Evolutionary conservation across 805 yeast genomes (phyloP).

Genomic region (Soucietia sequanensis): DNA sequence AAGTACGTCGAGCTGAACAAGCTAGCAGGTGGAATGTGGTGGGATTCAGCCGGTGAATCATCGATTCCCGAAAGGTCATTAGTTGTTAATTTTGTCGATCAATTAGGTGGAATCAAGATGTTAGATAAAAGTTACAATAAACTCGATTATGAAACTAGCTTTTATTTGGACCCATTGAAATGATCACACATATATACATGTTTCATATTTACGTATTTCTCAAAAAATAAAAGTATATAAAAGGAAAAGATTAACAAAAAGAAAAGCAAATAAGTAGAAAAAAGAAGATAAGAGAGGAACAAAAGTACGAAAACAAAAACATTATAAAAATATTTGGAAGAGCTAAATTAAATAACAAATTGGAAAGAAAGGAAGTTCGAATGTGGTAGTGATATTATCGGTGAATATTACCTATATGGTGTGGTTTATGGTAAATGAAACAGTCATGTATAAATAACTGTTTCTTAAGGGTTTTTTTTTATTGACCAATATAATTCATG

Average conservation of each 20-base stretch:
- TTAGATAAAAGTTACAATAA: conserved; percentile 16
- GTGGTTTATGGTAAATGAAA: not conserved
- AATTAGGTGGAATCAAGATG: conserved; percentile 21
- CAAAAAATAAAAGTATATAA: too few relatives aligned
- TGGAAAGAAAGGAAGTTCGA: not conserved
- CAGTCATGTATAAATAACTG: too few relatives aligned
- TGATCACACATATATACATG: too few relatives aligned
- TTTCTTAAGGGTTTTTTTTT: too few relatives aligned
- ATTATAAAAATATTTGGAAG: too few relatives aligned
- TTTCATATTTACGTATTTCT: too few relatives aligned
- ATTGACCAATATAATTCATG: too few relatives aligned
- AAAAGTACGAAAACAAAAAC: not conserved
- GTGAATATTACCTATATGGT: not conserved
- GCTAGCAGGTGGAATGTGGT: conserved; percentile 88
- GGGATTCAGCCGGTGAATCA: conserved; percentile 87
- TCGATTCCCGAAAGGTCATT: conserved; percentile 35
- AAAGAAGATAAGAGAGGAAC: not conserved
- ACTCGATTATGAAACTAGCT: conserved; percentile 12
- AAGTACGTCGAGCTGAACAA: conserved; percentile 45
- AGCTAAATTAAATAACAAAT: too few relatives aligned
- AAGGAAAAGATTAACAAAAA: too few relatives aligned
- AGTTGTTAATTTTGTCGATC: conserved; percentile 45
- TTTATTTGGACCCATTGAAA: conserved; percentile 9
- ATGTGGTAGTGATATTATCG: not conserved
- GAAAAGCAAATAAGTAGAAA: not conserved